These are phyloP conservation scores for Rheum nobile DNA, from an alignment of 148 eudicot genomes.

Conservation along the genomic window DNA sequence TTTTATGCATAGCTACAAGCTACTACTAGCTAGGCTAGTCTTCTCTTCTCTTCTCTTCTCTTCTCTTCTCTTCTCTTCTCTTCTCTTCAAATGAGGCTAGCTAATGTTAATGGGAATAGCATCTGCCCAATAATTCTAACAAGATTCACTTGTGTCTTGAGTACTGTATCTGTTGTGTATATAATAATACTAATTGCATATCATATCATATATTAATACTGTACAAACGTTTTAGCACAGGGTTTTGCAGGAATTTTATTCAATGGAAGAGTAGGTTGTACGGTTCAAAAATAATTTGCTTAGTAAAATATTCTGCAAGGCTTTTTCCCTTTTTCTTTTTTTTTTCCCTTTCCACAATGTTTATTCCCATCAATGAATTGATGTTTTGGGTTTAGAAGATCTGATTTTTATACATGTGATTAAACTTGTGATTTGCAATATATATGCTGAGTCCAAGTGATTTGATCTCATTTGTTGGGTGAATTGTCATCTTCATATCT, in stretches of 20 bases:
- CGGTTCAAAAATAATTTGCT: background rate
- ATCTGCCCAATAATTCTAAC: background rate
- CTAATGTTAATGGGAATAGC: background rate
- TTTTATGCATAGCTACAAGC: background rate
- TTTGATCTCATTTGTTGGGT: constrained; percentile 2
- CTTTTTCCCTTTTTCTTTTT: background rate
- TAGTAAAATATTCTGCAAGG: background rate
- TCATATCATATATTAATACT: background rate
- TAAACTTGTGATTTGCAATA: background rate
- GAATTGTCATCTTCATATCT: constrained; percentile 1
- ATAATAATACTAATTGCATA: background rate
- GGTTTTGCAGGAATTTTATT: background rate
- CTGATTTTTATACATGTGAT: background rate
- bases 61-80: no score
- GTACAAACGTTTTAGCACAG: background rate
- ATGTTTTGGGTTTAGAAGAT: background rate
- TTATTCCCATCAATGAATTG: background rate
- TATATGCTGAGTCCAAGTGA: background rate
- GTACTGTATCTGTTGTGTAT: background rate
- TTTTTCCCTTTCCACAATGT: background rate
- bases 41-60: no score
- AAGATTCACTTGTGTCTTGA: background rate
- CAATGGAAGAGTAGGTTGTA: background rate
- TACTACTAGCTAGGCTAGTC: background rate
- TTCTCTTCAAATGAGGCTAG: background rate